Percentiles rank a stretch among this genome's conserved stretches.
Evolutionary conservation across 2,329 filamentous ascomycete species (phyloP).

Genomic region (Fusarium brachygibbosum): DNA sequence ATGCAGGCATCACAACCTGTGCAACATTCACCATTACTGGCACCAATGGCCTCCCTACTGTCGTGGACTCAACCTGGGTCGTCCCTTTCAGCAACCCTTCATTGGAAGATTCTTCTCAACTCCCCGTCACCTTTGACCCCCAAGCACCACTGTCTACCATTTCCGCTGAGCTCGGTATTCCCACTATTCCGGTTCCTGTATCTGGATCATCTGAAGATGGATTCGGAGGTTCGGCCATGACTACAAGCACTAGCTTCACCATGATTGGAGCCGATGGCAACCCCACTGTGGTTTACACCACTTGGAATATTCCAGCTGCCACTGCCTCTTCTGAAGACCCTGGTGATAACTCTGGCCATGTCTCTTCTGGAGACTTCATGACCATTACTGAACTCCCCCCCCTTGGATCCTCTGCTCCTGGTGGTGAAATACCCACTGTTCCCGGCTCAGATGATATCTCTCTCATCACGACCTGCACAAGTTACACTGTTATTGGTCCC

Average conservation of each 20-base stretch:
- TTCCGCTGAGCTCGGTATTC: slow-evolving; percentile 33
- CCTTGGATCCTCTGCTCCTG: slow-evolving; percentile 13
- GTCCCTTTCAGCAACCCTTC: slow-evolving; percentile 38
- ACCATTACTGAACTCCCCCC: slow-evolving; percentile 21
- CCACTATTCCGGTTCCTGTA: slow-evolving; percentile 19
- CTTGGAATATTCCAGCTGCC: slow-evolving; percentile 35
- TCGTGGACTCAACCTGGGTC: slow-evolving; percentile 54
- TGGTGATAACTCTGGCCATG: slow-evolving; percentile 12
- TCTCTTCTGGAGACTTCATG: slow-evolving; percentile 16
- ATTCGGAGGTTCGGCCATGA: slow-evolving; percentile 19
- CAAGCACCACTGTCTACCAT: slow-evolving; percentile 34
- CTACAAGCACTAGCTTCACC: slow-evolving; percentile 43
- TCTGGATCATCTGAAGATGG: slow-evolving; percentile 33
- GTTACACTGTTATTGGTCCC: slow-evolving; percentile 48
- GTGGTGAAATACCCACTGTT: background rate
- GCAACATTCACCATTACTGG: slow-evolving; percentile 52
- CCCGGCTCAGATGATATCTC: slow-evolving; percentile 2
- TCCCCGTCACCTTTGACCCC: slow-evolving; percentile 24
- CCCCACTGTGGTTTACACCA: slow-evolving; percentile 40
- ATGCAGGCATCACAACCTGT: slow-evolving; percentile 41
- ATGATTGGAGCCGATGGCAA: slow-evolving; percentile 43
- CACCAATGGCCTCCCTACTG: slow-evolving; percentile 52
- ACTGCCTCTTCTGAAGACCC: slow-evolving; percentile 15
- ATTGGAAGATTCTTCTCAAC: slow-evolving; percentile 29
- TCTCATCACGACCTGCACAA: slow-evolving; percentile 49